Percentiles rank a stretch among this genome's conserved stretches.
Evolutionary conservation across 1,139 yeast species (phyloP).

Genomic region (Candida dubliniensis): DNA sequence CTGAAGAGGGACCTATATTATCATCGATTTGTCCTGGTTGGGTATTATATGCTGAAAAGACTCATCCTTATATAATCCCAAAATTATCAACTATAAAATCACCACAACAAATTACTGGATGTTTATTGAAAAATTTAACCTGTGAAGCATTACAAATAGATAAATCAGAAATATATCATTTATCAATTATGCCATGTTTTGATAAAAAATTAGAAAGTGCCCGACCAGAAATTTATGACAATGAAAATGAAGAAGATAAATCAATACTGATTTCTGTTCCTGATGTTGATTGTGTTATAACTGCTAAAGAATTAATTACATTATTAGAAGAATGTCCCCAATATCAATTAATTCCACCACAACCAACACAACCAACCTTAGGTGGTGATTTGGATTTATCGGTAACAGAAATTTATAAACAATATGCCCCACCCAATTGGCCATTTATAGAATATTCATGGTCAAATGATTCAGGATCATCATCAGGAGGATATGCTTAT

Average conservation of each 20-base stretch:
- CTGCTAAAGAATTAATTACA: slow-evolving; percentile 83
- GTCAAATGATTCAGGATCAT: slow-evolving; percentile 75
- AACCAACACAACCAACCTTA: not conserved
- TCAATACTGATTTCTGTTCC: not conserved
- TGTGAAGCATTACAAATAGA: slow-evolving; percentile 36
- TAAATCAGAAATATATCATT: slow-evolving; percentile 60
- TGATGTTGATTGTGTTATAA: slow-evolving; percentile 92
- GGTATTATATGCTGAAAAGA: slow-evolving; percentile 93
- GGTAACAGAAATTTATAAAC: slow-evolving; percentile 27
- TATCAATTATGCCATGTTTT: slow-evolving; percentile 93
- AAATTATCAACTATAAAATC: slow-evolving; percentile 66
- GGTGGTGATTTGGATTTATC: slow-evolving; percentile 7
- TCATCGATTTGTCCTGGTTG: slow-evolving; percentile 92
- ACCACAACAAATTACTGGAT: slow-evolving; percentile 92
- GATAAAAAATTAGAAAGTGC: slow-evolving; percentile 96
- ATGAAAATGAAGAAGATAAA: not conserved
- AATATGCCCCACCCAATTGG: slow-evolving; percentile 57
- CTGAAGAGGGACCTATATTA: slow-evolving; percentile 42
- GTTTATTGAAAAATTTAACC: slow-evolving; percentile 61
- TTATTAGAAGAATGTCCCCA: slow-evolving; percentile 52
- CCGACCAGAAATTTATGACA: slow-evolving; percentile 57
- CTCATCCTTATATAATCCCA: slow-evolving; percentile 82
- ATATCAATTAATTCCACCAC: slow-evolving; percentile 23
- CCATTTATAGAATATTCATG: slow-evolving; percentile 59
- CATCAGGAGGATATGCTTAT: slow-evolving; percentile 86